Evolutionary conservation across 306 rosid genomes (phyloP), one percentile per base, ranked within the genome.

Genomic region (Castanospermum australe): DNA sequence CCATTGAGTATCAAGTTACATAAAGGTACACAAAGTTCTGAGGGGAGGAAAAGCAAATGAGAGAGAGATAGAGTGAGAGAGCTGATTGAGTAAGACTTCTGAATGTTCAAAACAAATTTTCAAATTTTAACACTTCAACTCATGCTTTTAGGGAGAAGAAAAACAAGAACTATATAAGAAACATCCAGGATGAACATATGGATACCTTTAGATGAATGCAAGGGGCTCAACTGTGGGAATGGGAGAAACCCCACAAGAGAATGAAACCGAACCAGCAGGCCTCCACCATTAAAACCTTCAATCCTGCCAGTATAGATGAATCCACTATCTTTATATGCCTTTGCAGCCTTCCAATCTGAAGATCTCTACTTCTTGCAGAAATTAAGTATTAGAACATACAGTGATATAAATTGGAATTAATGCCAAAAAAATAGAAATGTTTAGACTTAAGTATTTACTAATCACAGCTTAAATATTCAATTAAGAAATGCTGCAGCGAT

Each of bases 361-460:
- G 97, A 92, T 85, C 81, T 91, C 97, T 89, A 92, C 91, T 85
- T 88, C 95, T 92, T 86, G 90, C 91, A 92, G 86, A 91, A 87
- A 83, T 78, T 28, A 87, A 90, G 91, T 85, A 86, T 87, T 61
- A 89, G 92, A 83, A 57, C 78, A 81, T 54, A 54, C 9, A 56
- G 54, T 67, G 45, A 57, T 18, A n/a, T 54, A 73, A 76, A 50
- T 42, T 36, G 21, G 6, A 67, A 61, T 18, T 11, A 82, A 55
- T 45, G 21, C 28, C 50, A 59, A 20, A 67, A 12, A 28, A 4
- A 54, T 42, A 11, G 8, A 20, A 41, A 41, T 25, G 20, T 5
- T 42, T 47, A 36, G 25, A 60, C 50, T 51, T 36, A 28, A 11
- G 28, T 32, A 14, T 24, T 36, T 20, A 45, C 8, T 42, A 25